Conservation (phyloP, 345 rosid genomes). For the Passiflora organensis region DNA sequence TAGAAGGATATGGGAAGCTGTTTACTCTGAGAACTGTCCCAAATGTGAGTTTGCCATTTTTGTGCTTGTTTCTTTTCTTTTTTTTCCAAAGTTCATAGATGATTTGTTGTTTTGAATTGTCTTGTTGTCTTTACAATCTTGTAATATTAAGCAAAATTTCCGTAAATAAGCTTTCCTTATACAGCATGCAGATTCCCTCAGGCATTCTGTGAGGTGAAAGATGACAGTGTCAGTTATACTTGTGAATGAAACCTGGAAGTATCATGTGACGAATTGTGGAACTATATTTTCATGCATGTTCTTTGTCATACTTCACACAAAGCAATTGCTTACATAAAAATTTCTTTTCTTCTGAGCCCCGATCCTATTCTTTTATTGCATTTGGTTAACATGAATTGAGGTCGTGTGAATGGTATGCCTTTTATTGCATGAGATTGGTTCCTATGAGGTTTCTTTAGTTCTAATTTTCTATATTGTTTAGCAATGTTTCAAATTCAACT, state of each 20-base stretch:
- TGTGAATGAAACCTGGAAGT: neutral
- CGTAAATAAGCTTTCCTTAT: neutral
- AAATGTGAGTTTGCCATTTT: slow-evolving; percentile 49
- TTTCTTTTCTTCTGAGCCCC: no score
- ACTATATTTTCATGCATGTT: no score
- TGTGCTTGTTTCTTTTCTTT: no score
- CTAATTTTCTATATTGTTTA: neutral
- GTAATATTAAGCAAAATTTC: neutral
- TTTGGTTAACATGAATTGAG: no score
- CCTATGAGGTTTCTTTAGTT: no score
- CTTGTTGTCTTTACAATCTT: neutral
- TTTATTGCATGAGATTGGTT: no score
- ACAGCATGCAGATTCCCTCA: no score
- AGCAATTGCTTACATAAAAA: no score
- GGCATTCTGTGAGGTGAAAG: neutral
- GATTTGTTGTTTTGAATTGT: neutral
- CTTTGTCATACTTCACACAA: no score
- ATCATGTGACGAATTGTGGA: no score
- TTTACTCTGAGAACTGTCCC: slow-evolving; percentile 87
- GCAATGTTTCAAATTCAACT: neutral
- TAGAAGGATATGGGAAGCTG: slow-evolving; percentile 95
- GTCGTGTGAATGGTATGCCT: no score
- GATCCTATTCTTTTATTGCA: no score
- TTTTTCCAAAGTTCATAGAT: neutral
- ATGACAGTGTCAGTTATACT: neutral